These are phyloP conservation scores for Diaporthe vaccinii DNA, from an alignment of 2,329 filamentous ascomycete genomes.

Conservation along the genomic window DNA sequence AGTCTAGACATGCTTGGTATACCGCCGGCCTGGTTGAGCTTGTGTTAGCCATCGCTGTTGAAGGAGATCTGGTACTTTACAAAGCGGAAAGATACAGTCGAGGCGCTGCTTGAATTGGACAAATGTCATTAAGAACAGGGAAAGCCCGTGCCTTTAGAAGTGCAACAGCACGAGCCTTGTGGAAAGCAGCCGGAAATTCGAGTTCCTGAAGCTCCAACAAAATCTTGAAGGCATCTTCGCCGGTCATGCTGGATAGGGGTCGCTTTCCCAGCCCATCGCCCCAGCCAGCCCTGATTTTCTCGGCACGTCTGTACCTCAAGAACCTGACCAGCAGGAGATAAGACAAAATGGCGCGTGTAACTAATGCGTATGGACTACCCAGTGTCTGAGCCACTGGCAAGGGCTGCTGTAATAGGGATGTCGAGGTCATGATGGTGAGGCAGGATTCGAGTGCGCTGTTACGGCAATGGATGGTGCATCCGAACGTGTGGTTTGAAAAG, in stretches of 20 bases:
- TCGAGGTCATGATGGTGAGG: background rate
- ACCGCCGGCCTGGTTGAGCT: constrained; percentile 2
- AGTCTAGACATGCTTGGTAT: constrained; percentile 8
- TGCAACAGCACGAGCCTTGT: constrained; percentile 5
- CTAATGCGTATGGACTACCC: background rate
- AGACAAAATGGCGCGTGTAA: background rate
- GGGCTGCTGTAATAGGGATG: background rate
- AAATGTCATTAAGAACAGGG: background rate
- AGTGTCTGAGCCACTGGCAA: background rate
- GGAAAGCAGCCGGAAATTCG: background rate
- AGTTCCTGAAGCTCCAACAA: background rate
- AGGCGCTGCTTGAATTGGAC: background rate
- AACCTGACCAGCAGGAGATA: background rate
- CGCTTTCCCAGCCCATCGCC: background rate
- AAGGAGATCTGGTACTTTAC: no score
- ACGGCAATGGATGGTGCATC: background rate
- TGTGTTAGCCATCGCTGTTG: background rate
- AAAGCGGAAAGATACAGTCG: background rate
- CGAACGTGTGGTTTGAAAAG: background rate
- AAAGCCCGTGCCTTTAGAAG: background rate
- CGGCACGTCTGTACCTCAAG: background rate
- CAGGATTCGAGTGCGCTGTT: background rate
- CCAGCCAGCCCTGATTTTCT: background rate
- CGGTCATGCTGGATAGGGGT: background rate
- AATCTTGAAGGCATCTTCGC: background rate